Evolutionary conservation across 345 rosid genomes (phyloP), one percentile per base, ranked within the genome.

Genomic region (Hibiscus trionum): DNA sequence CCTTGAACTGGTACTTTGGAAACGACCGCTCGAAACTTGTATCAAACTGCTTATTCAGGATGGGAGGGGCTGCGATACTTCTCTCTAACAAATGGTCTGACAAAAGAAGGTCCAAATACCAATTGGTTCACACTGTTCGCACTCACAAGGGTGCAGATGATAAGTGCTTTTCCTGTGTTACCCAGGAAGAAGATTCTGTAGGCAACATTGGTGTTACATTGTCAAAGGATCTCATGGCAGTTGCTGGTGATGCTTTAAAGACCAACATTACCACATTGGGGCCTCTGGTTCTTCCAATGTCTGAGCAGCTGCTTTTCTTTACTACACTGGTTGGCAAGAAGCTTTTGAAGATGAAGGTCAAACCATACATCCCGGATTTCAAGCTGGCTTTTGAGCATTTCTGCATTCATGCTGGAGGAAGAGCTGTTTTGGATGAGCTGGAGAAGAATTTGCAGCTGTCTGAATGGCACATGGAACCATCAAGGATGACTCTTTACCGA

Each of bases 241-340:
- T 86, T 7, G 90, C 90, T 1, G 88, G 88, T 19, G 88, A 86
- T 49, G 88, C 91, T 50, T 67, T 87, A 3, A 87, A 87, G 85
- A 87, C 91, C 26, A 87, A 87, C 73, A 87, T 87, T 84, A 86
- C 90, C 4, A 84, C 90, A 19, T 66, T 84, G 71, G 90, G 90
- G 49, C 88, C 90, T 56, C 78, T 83, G 0, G 86, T 83, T n/a
- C 78, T 86, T 66, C 86, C 86, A 4, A 77, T 81, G 74, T 76
- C 85, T 21, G 24, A 21, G 24, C 24, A 21, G 24, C 24, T 21
- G 24, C 24, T 21, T 21, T 21, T 21, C 24, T 21, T 21, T 21
- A 1, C 24, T 21, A 21, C 24, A 21, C 24, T 21, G 24, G 24
- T 21, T 21, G 24, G 24, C 24, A 21, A 21, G 24, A 21, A 21